Evolutionary conservation across 1,284 basidiomycete genomes (phyloP).

Genomic region (Takashimella koratensis): DNA sequence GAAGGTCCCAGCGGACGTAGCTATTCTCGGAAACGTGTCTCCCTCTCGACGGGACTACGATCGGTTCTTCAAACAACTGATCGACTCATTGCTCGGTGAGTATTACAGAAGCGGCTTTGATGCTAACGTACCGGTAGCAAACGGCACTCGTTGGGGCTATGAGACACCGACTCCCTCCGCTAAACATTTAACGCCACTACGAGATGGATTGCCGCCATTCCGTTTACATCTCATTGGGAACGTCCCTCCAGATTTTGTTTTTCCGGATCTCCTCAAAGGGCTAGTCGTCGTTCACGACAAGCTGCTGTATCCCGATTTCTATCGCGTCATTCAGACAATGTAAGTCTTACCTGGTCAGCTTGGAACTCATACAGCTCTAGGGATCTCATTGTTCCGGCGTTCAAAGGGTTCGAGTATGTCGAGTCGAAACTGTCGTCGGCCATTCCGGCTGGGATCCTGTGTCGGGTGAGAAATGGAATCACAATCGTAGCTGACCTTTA

Average conservation of each 20-base stretch:
- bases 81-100: background rate
- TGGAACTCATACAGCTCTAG: too few species aligned
- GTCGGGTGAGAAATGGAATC: constrained; percentile 1
- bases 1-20: background rate
- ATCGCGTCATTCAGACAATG: background rate
- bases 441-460: background rate
- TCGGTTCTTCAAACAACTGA: background rate
- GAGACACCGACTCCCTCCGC: background rate
- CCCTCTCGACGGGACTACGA: background rate
- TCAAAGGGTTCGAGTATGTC: background rate
- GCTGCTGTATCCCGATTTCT: background rate
- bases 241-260: background rate
- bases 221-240: background rate
- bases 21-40: background rate
- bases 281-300: background rate
- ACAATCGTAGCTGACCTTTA: constrained; percentile 8
- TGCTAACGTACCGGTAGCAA: too few species aligned
- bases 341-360: background rate
- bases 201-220: background rate
- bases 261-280: background rate
- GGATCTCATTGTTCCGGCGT: background rate
- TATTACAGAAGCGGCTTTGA: too few species aligned
- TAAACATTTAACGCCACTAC: background rate
- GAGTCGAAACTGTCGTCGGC: background rate
- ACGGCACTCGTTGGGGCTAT: background rate